These are phyloP conservation scores for Saccharomyces hybrid DNA, from an alignment of 1,139 yeast genomes.

Conservation along the genomic window DNA sequence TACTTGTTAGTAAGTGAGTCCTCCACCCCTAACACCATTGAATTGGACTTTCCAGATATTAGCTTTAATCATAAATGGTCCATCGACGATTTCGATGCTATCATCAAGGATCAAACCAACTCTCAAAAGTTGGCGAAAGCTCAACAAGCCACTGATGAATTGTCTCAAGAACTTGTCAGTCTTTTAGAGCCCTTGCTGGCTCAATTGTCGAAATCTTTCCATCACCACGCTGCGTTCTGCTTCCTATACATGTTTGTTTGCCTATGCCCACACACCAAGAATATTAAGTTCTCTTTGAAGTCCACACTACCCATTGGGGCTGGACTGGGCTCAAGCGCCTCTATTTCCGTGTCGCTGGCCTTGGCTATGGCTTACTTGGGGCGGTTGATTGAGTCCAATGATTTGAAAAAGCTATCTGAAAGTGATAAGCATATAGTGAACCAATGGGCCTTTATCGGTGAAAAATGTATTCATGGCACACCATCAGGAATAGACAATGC, in stretches of 20 bases:
- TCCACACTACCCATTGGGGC: conserved; percentile 95
- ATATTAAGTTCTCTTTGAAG: conserved; percentile 56
- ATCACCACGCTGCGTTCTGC: conserved; percentile 77
- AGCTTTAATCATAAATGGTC: conserved; percentile 56
- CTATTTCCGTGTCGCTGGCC: conserved; percentile 78
- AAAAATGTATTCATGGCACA: conserved; percentile 90
- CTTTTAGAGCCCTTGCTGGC: conserved; percentile 30
- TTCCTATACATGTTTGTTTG: conserved; percentile 70
- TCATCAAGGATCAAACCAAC: neutral
- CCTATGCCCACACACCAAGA: conserved; percentile 46
- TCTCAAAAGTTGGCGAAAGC: conserved; percentile 8
- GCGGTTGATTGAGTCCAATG: conserved; percentile 32
- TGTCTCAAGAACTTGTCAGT: conserved; percentile 43
- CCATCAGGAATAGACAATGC: conserved; percentile 98
- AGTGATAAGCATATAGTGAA: conserved; percentile 60
- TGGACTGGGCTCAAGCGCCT: conserved; percentile 93
- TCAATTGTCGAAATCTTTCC: conserved; percentile 47
- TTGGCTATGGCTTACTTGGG: conserved; percentile 65
- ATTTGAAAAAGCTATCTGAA: conserved; percentile 22
- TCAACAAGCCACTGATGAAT: conserved; percentile 32
- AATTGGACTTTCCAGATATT: conserved; percentile 80
- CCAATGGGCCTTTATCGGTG: conserved; percentile 87
- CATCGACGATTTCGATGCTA: conserved; percentile 10
- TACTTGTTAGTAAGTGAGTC: conserved; percentile 55
- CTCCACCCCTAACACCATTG: conserved; percentile 35